Evolutionary conservation across 2,329 filamentous ascomycete genomes (phyloP).

Genomic region (Escovopsis sp.): DNA sequence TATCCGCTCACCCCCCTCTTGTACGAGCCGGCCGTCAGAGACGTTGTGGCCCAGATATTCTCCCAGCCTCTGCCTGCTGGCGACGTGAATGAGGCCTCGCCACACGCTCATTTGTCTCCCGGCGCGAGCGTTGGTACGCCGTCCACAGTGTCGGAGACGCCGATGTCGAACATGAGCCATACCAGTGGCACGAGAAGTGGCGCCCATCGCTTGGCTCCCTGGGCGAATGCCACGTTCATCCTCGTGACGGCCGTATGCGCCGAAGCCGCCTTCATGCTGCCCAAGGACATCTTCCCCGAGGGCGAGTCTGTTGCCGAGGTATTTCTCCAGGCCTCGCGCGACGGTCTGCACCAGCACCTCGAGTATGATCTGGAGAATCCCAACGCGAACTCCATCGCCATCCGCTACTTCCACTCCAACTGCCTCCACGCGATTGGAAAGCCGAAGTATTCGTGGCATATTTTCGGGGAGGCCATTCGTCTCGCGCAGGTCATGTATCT

Average conservation of each 20-base stretch:
- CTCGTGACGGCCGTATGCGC: constrained; percentile 30
- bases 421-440: constrained; percentile 28
- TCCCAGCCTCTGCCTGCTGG: constrained; percentile 5
- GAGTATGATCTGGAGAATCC: constrained; percentile 28
- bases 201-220: constrained; percentile 12
- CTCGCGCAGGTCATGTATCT: constrained; percentile 28
- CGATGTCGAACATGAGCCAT: constrained; percentile 3
- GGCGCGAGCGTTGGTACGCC: constrained; percentile 6
- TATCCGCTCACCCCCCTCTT: constrained; percentile 27
- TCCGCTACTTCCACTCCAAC: constrained; percentile 31
- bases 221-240: constrained; percentile 24
- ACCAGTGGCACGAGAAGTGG: constrained; percentile 1
- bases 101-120: constrained; percentile 2
- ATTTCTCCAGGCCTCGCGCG: constrained; percentile 25
- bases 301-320: constrained; percentile 21
- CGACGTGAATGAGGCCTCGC: constrained; percentile 5
- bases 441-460: constrained; percentile 28
- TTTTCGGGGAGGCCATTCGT: constrained; percentile 28
- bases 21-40: constrained; percentile 25
- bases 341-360: constrained; percentile 23
- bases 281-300: constrained; percentile 24
- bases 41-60: constrained; percentile 20
- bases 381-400: constrained; percentile 26
- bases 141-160: constrained; percentile 2
- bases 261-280: constrained; percentile 25